A percentile compares a stretch with the other conserved stretches of the same genome.
Evolutionary conservation across 2,329 filamentous ascomycete genomes (phyloP).

Genomic region (Trichoderma atrobrunneum): DNA sequence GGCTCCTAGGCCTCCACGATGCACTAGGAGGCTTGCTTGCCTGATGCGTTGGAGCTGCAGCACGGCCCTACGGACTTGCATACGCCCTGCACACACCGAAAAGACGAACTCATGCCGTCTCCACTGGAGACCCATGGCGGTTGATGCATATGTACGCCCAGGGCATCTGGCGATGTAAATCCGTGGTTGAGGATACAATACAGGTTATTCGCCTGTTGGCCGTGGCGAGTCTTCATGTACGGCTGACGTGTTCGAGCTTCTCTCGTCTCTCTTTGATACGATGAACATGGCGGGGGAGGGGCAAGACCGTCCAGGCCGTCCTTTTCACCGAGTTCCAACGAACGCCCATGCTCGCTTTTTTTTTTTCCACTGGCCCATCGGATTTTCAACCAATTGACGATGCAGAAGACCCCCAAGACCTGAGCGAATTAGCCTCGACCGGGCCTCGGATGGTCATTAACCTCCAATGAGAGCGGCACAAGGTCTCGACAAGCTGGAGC

Average conservation of each 20-base stretch:
- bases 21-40: constrained; percentile 8
- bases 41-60: constrained; percentile 17
- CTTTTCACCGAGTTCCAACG: constrained; percentile 11
- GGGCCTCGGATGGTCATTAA: constrained; percentile 4
- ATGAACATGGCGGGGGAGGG: constrained; percentile 21
- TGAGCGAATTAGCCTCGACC: constrained; percentile 15
- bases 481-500: neutral
- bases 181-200: neutral
- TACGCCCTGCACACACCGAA: constrained; percentile 13
- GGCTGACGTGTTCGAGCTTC: constrained; percentile 13
- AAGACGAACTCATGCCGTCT: constrained; percentile 7
- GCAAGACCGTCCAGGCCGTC: constrained; percentile 7
- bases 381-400: constrained; percentile 11
- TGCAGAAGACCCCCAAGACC: neutral
- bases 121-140: neutral
- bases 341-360: neutral
- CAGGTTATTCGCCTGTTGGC: neutral
- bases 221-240: neutral
- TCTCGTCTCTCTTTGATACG: neutral
- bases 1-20: constrained; percentile 3
- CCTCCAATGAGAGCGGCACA: constrained; percentile 13
- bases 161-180: neutral
- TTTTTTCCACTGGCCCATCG: neutral
- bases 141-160: neutral
- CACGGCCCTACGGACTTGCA: constrained; percentile 8